A percentile compares a stretch with the other conserved stretches of the same genome.
phyloP scores from a whole-genome alignment of 345 rosid genomes.

The Murraya paniculata region DNA sequence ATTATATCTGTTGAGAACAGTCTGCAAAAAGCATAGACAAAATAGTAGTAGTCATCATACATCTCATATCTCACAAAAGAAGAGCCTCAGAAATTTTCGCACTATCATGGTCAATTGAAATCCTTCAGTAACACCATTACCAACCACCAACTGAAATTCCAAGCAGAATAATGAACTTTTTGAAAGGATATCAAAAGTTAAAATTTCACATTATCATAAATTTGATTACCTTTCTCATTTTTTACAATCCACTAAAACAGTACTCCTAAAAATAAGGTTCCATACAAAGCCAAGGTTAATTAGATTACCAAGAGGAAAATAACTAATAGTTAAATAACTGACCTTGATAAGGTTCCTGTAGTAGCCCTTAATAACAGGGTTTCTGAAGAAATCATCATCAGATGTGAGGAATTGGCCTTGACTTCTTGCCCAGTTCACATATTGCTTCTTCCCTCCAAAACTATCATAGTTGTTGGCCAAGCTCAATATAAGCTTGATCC shows the following conservation, averaged over 20 bases:
- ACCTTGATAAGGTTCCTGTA: slow-evolving; percentile 88
- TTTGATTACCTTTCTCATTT: background rate
- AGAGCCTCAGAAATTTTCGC: background rate
- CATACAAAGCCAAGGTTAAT: background rate
- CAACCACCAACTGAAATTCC: background rate
- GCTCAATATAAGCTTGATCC: slow-evolving; percentile 72
- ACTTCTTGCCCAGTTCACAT: slow-evolving; percentile 74
- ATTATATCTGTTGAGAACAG: slow-evolving; percentile 70
- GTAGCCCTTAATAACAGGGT: slow-evolving; percentile 62
- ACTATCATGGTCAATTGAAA: background rate
- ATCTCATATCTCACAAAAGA: background rate
- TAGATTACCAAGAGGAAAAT: background rate
- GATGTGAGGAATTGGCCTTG: slow-evolving; percentile 64
- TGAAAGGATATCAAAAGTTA: too few species aligned
- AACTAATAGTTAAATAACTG: background rate
- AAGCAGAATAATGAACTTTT: background rate
- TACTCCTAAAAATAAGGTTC: background rate
- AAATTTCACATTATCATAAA: too few species aligned
- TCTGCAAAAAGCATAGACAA: slow-evolving; percentile 31
- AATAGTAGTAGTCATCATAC: background rate
- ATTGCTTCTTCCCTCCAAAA: slow-evolving; percentile 87
- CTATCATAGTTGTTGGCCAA: slow-evolving; percentile 70
- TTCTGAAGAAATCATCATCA: slow-evolving; percentile 87
- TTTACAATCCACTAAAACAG: too few species aligned
- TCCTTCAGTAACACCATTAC: background rate